Evolutionary conservation across 768 basidiomycete species (phyloP), one percentile per base, ranked within the genome.

Genomic region (Panaeolus papilionaceus): DNA sequence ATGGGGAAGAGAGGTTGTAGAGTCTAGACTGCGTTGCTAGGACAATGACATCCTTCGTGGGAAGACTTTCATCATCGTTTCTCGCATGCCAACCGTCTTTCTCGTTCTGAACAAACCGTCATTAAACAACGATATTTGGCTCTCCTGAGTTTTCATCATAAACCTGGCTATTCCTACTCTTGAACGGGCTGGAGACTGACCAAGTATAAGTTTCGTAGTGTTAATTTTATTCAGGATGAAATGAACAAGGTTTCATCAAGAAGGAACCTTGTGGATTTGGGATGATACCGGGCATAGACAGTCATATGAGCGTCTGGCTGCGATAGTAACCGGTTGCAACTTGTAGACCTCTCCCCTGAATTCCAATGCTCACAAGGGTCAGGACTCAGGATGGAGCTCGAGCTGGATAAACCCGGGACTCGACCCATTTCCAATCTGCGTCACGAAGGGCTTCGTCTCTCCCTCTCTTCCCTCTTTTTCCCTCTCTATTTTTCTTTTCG

Each of bases 301-400:
- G 42, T 72, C 75, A 18, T 75, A 74, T 64, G 67, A 49, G 45
- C 47, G 47, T 49, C 20, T 49, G 47, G 54, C 26, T 58, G 54
- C 54, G 54, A 58, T 58, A 58, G 54, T 58, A 28, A 58, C 54
- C 54, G 33, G 33, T 58, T 37, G 26, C 28, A 20, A 49, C 20
- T 49, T 26, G 47, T 49, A 20, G 47, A 9, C 7, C n/a, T 26
- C n/a, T 26, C 23, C 47, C 47, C 20, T 20, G 20, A 49, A 18
- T 14, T 44, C 42, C 42, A 44, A 44, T 44, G 16, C 42, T 44
- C 18, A 5, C 39, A 11, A 10, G 14, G 39, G 39, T 10, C 6
- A 45, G 16, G 44, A 45, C 12, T 45, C 12, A 7, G n/a, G 10
- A 20, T 20, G 47, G n/a, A 20, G 54, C 9, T 58, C 12, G 54